Base-by-base conservation (phyloP, 2,329 filamentous ascomycete genomes). In the Diplodia scrobiculata region DNA sequence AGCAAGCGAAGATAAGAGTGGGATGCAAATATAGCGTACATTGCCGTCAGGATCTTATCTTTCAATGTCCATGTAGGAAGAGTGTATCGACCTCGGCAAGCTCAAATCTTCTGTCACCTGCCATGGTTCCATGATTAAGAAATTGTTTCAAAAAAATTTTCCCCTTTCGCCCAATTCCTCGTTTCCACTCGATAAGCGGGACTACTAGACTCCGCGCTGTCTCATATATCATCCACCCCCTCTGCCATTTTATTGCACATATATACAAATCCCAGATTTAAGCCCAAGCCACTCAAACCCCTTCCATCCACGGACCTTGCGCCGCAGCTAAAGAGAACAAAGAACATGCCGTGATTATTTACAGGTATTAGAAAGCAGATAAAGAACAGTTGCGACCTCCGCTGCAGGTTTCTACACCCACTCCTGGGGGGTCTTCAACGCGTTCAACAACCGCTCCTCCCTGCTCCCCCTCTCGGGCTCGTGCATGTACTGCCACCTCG, bases 401-500 rank as follows among this genome's bases (percentile, higher is more conserved):
- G 5, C 29, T 9, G 29, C 29, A 38, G 34, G 38, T 36, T 50
- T 11, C 17, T 38, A 65, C 50, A 66, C 63, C 87, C 87, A 89
- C 69, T 88, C 86, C 68, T 81, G 81, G 2, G 87, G 86, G 71
- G 84, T 82, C 77, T 81, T 85, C 69, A 89, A 73, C 48, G 89
- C 90, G 67, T 94, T 88, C 58, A 97, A 82, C 68, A 98, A 79
- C 70, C 91, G 84, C 77, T 91, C 89, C 80, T 99, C 95, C 69
- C 88, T 79, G 75, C 86, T 89, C 67, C 87, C 88, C 70, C 88
- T 88, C 73, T 89, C 87, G 0, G 91, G 90, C 75, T 89, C 86
- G 78, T 97, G 91, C 93, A 97, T 97, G 78, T 99, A 99, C 75
- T 90, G 87, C 95, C 95, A 99, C 72, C 88, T 87, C 27, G 95